Evolutionary conservation across 495 filamentous ascomycete genomes (phyloP).

Genomic region (Penicillium subrubescens): DNA sequence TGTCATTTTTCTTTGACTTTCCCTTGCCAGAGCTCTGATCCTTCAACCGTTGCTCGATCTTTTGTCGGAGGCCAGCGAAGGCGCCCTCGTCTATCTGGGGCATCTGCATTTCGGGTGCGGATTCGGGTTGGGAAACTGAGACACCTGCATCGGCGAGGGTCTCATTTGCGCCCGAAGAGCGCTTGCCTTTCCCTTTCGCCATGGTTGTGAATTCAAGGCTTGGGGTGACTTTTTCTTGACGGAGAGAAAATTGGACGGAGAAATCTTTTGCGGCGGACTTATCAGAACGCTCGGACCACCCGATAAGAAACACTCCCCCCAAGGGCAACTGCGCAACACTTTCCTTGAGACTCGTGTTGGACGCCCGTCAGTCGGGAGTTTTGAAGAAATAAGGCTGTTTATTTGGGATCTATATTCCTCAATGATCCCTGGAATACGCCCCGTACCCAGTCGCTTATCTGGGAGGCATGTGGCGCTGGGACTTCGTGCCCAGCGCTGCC

Average conservation of each 20-base stretch:
- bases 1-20: conserved; percentile 48
- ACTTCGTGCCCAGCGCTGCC: conserved; percentile 23
- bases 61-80: conserved; percentile 63
- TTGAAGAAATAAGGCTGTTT: not conserved
- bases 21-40: conserved; percentile 47
- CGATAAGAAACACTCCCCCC: conserved; percentile 29
- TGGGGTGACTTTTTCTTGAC: conserved; percentile 19
- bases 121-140: conserved; percentile 24
- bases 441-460: conserved; percentile 9
- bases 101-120: conserved; percentile 37
- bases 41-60: conserved; percentile 60
- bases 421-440: conserved; percentile 19
- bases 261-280: conserved; percentile 40
- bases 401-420: not conserved
- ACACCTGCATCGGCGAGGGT: conserved; percentile 18
- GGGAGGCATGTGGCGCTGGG: conserved; percentile 13
- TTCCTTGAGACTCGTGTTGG: conserved; percentile 17
- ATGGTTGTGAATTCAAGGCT: conserved; percentile 27
- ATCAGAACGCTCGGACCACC: conserved; percentile 36
- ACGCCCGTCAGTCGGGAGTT: conserved; percentile 1
- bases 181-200: conserved; percentile 47
- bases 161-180: conserved; percentile 38
- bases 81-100: conserved; percentile 61
- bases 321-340: conserved; percentile 18
- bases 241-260: conserved; percentile 32